Percentiles rank a stretch among this genome's conserved stretches.
Evolutionary conservation across 2,329 filamentous ascomycete genomes (phyloP).

Genomic region (Fusarium illudens): DNA sequence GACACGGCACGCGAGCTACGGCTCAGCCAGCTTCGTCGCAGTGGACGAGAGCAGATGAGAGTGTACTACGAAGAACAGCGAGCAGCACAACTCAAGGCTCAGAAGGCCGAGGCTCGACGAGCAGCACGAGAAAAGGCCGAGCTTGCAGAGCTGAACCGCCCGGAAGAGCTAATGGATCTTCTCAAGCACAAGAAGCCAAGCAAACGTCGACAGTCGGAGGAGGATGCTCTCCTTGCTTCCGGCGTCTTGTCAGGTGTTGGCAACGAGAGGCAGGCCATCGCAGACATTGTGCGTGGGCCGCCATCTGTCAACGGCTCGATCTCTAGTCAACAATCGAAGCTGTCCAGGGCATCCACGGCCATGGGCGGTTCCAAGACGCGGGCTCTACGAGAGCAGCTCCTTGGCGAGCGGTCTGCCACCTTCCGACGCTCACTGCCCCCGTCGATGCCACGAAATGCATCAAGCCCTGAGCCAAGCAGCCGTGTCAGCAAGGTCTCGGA

Average conservation of each 20-base stretch:
- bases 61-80: conserved; percentile 54
- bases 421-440: conserved; percentile 54
- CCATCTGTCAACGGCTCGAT: conserved; percentile 35
- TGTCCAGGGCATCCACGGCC: conserved; percentile 27
- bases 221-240: conserved; percentile 52
- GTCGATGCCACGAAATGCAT: conserved; percentile 40
- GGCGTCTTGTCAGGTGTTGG: conserved; percentile 53
- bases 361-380: conserved; percentile 49
- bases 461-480: conserved; percentile 38
- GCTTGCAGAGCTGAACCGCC: conserved; percentile 42
- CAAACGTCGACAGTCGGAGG: conserved; percentile 45
- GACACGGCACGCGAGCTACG: conserved; percentile 57
- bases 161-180: conserved; percentile 48
- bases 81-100: conserved; percentile 44
- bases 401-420: conserved; percentile 41
- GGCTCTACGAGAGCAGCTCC: conserved; percentile 48
- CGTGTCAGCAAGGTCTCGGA: conserved; percentile 52
- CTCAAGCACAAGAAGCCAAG: conserved; percentile 45
- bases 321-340: conserved; percentile 32
- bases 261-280: conserved; percentile 49
- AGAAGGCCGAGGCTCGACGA: conserved; percentile 46
- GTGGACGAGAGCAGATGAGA: conserved; percentile 61
- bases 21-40: conserved; percentile 59
- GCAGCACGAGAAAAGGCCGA: conserved; percentile 40
- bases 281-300: conserved; percentile 47